phyloP scores from a whole-genome alignment of 352 stramenopile genomes.

The Phytophthora pluvialis region DNA sequence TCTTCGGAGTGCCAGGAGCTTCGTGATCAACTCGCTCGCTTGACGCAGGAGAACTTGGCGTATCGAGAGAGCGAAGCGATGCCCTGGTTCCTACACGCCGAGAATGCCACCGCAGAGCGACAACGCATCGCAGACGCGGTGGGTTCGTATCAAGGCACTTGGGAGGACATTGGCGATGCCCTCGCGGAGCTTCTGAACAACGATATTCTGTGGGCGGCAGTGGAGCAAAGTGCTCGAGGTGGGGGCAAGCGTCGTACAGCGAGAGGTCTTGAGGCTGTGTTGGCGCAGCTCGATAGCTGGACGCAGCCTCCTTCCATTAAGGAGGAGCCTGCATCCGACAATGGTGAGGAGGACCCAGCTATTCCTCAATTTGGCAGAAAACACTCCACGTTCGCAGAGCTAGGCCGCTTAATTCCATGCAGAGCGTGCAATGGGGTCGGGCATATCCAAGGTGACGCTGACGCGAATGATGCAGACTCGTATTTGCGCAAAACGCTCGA shows the following conservation, averaged over 20 bases:
- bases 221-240: conserved; percentile 51
- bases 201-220: conserved; percentile 63
- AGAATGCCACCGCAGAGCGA: conserved; percentile 50
- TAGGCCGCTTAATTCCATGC: conserved; percentile 56
- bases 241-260: conserved; percentile 47
- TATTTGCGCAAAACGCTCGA: conserved; percentile 70
- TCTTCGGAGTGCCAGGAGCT: conserved; percentile 53
- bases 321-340: conserved; percentile 7
- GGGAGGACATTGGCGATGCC: conserved; percentile 59
- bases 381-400: conserved; percentile 16
- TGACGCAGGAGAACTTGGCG: conserved; percentile 51
- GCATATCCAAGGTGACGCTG: conserved; percentile 44
- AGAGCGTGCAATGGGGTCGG: conserved; percentile 58
- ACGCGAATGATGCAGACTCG: conserved; percentile 43
- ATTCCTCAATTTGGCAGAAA: conserved; percentile 15
- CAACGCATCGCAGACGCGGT: conserved; percentile 67
- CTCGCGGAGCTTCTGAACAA: conserved; percentile 71
- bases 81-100: conserved; percentile 51
- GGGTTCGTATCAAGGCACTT: conserved; percentile 57
- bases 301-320: conserved; percentile 12
- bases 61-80: conserved; percentile 34
- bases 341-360: conserved; percentile 1
- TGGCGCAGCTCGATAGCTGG: conserved; percentile 44
- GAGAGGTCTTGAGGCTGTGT: conserved; percentile 53
- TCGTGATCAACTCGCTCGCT: conserved; percentile 48